Conservation (phyloP, 179 eudicot genomes). For the Nepenthes alata region DNA sequence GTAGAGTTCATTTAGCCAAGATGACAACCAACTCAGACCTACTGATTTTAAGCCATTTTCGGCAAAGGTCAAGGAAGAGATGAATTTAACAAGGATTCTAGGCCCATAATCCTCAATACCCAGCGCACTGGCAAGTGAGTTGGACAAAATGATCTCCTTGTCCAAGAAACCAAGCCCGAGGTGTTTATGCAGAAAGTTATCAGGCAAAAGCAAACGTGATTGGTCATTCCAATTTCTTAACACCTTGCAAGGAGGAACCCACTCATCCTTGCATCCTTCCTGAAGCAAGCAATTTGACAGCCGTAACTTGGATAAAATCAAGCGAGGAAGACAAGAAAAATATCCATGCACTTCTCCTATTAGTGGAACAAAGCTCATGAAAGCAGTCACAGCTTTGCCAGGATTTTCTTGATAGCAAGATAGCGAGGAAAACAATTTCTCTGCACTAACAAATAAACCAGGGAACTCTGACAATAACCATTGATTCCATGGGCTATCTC, state of each 20-base stretch:
- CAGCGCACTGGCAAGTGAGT: conserved; percentile 65
- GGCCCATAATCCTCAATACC: conserved; percentile 88
- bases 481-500: conserved; percentile 96
- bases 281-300: conserved; percentile 71
- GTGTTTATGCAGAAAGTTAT: conserved; percentile 50
- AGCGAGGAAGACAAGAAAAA: conserved; percentile 74
- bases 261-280: conserved; percentile 50
- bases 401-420: conserved; percentile 56
- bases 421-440: conserved; percentile 58
- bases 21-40: conserved; percentile 66
- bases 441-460: conserved; percentile 64
- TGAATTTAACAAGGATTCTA: conserved; percentile 45
- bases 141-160: conserved; percentile 53
- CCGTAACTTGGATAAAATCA: conserved; percentile 75
- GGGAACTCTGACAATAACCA: conserved; percentile 90
- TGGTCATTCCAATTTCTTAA: conserved; percentile 70
- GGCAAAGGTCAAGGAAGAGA: conserved; percentile 45
- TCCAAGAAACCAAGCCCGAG: conserved; percentile 74
- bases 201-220: conserved; percentile 53
- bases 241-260: conserved; percentile 95
- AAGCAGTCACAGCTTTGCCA: conserved; percentile 70
- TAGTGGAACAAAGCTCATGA: conserved; percentile 91
- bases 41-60: conserved; percentile 50
- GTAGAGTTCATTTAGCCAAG: conserved; percentile 59
- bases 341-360: conserved; percentile 94